A percentile compares a stretch with the other conserved stretches of the same genome.
Conservation (phyloP, 345 rosid species). For the Abelmoschus esculentus region DNA sequence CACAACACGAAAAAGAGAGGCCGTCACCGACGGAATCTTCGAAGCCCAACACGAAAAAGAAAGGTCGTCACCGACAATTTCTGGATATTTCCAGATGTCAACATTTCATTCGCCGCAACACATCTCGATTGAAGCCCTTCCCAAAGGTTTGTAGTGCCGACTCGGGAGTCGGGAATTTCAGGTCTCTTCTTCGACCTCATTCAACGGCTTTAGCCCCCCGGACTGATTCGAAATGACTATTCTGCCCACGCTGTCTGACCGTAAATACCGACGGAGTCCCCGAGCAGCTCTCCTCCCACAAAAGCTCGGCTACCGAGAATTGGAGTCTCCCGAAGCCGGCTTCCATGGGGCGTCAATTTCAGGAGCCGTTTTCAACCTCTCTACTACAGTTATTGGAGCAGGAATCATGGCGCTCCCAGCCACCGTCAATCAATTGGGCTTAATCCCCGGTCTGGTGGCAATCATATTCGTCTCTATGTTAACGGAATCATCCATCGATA, state of each 20-base stretch:
- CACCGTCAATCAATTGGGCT: slow-evolving; percentile 45
- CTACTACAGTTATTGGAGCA: slow-evolving; percentile 58
- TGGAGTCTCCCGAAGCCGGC: slow-evolving; percentile 21
- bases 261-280: slow-evolving; percentile 41
- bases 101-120: slow-evolving; percentile 6
- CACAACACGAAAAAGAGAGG: not conserved
- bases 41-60: not conserved
- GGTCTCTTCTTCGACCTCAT: not conserved
- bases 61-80: not conserved
- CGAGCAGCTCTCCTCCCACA: slow-evolving; percentile 36
- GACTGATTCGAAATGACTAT: slow-evolving; percentile 18
- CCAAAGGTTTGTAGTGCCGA: not conserved
- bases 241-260: slow-evolving; percentile 22
- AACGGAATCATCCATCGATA: slow-evolving; percentile 42
- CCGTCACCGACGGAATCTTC: not conserved
- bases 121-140: slow-evolving; percentile 17
- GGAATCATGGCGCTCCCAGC: slow-evolving; percentile 73
- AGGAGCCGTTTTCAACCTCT: slow-evolving; percentile 58
- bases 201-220: not conserved
- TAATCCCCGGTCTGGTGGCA: slow-evolving; percentile 41
- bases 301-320: slow-evolving; percentile 9
- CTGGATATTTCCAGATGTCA: slow-evolving; percentile 3
- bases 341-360: slow-evolving; percentile 48
- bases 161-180: not conserved
- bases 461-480: slow-evolving; percentile 38